Evolutionary conservation across 768 basidiomycete species (phyloP).

Genomic region (Psilocybe tampanensis): DNA sequence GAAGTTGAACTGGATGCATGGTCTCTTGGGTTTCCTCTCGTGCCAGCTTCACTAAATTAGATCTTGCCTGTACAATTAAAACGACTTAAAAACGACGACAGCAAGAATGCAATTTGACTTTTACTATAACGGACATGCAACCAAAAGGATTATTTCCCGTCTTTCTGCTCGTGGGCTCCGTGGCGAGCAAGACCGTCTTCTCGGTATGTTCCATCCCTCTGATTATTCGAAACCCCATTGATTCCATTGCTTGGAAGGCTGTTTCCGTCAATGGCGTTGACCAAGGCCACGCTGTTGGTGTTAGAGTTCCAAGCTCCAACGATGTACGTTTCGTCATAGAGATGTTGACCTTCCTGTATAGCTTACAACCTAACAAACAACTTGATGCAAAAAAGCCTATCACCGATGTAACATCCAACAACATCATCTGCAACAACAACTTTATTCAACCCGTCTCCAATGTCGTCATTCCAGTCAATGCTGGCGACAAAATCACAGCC

Average conservation of each 20-base stretch:
- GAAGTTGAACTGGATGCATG: neutral
- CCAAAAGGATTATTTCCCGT: conserved; percentile 8
- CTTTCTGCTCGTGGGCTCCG: conserved; percentile 18
- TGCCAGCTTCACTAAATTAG: neutral
- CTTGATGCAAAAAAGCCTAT: conserved; percentile 42
- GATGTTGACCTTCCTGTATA: too few relatives aligned
- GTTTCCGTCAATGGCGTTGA: conserved; percentile 49
- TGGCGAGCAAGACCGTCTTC: conserved; percentile 45
- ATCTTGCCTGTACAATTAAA: too few relatives aligned
- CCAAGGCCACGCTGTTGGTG: conserved; percentile 45
- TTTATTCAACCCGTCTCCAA: conserved; percentile 48
- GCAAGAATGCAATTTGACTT: neutral
- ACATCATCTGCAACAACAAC: conserved; percentile 56
- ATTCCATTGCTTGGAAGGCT: conserved; percentile 23
- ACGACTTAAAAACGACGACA: conserved; percentile 1
- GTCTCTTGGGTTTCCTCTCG: neutral
- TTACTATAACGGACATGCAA: conserved; percentile 3
- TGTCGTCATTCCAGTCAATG: conserved; percentile 47
- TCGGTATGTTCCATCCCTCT: conserved; percentile 39
- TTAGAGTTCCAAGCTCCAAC: conserved; percentile 44
- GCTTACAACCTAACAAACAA: too few relatives aligned
- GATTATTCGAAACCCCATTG: neutral
- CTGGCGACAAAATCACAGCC: conserved; percentile 48
- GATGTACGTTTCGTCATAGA: too few relatives aligned
- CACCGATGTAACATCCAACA: conserved; percentile 51